A percentile compares a stretch with the other conserved stretches of the same genome.
These are phyloP conservation scores for Phaeosphaeria sp. DNA, from an alignment of 2,329 filamentous ascomycete species.

Conservation along the genomic window DNA sequence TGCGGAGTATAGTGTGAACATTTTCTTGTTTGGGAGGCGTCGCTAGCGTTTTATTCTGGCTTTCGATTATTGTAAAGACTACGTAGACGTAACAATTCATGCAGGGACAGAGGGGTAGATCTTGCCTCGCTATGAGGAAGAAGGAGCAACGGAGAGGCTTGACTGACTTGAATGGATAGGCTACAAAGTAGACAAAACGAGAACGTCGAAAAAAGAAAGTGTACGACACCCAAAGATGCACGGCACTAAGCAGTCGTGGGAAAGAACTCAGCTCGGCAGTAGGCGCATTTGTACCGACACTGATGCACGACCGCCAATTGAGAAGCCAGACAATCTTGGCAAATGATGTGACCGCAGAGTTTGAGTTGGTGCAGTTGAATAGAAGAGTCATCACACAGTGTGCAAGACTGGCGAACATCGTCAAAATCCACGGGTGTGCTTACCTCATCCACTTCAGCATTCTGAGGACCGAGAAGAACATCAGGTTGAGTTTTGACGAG, in stretches of 20 bases:
- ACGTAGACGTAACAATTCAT: background rate
- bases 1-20: background rate
- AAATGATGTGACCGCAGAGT: background rate
- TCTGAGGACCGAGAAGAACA: background rate
- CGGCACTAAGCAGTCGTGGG: background rate
- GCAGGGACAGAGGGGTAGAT: background rate
- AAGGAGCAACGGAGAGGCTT: too few relatives aligned
- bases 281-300: background rate
- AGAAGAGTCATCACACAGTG: background rate
- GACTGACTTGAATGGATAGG: too few relatives aligned
- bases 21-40: background rate
- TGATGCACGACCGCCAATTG: background rate
- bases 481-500: background rate
- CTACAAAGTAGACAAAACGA: too few relatives aligned
- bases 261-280: background rate
- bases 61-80: background rate
- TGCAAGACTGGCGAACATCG: background rate
- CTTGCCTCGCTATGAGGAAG: too few relatives aligned
- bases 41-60: background rate
- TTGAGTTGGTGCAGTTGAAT: background rate
- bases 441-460: background rate
- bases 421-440: background rate
- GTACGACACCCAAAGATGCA: background rate
- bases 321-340: background rate
- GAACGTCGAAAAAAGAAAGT: too few relatives aligned